phyloP scores from a whole-genome alignment of 805 yeast genomes.

The Candida ulmi region DNA sequence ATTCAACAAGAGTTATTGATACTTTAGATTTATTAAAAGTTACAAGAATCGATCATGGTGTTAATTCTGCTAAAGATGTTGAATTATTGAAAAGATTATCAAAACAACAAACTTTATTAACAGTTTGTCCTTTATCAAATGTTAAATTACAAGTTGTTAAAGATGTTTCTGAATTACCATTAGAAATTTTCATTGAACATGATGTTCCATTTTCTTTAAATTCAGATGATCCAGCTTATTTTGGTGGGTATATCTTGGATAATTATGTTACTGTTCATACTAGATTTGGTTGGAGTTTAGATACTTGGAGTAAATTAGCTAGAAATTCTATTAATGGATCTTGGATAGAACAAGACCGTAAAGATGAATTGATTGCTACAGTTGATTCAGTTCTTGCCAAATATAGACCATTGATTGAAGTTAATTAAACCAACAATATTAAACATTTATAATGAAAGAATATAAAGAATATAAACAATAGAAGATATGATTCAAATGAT shows the following conservation, averaged over 20 bases:
- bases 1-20: constrained; percentile 55
- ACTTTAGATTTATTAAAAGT: constrained; percentile 56
- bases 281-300: constrained; percentile 53
- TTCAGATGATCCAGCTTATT: constrained; percentile 78
- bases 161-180: constrained; percentile 62
- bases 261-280: constrained; percentile 65
- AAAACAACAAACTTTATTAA: constrained; percentile 47
- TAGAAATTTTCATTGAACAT: constrained; percentile 51
- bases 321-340: constrained; percentile 65
- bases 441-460: neutral
- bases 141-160: constrained; percentile 70
- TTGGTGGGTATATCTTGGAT: constrained; percentile 79
- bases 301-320: constrained; percentile 62
- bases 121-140: constrained; percentile 76
- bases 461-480: neutral
- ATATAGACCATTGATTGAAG: constrained; percentile 20
- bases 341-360: constrained; percentile 62
- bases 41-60: constrained; percentile 77
- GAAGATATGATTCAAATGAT: neutral
- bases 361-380: constrained; percentile 35
- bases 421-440: neutral
- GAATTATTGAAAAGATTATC: constrained; percentile 55
- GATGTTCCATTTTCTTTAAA: constrained; percentile 71
- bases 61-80: constrained; percentile 52
- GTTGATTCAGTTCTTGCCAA: constrained; percentile 39